Evolutionary conservation across 2,329 filamentous ascomycete species (phyloP).

Genomic region (Gremmenia infestans): DNA sequence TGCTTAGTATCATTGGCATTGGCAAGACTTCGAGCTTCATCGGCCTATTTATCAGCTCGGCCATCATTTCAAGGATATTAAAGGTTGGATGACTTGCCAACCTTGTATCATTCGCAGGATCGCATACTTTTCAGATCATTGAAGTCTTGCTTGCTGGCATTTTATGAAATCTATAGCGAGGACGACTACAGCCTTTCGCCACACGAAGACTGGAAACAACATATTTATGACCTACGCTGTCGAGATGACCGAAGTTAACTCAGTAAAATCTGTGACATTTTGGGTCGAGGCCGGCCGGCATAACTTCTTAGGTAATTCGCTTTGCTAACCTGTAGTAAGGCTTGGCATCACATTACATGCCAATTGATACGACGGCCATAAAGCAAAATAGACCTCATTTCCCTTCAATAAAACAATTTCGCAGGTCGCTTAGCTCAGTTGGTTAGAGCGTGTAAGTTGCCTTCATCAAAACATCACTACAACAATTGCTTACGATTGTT

Average conservation of each 20-base stretch:
- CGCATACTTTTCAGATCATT: no score
- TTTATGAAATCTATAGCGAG: no score
- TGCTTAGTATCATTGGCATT: slow-evolving; percentile 66
- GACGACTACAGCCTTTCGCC: slow-evolving; percentile 8
- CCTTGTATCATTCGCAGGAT: no score
- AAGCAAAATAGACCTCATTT: no score
- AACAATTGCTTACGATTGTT: not conserved
- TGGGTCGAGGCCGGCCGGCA: no score
- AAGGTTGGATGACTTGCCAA: no score
- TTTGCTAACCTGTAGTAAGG: no score
- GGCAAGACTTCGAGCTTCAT: slow-evolving; percentile 66
- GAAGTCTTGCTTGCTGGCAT: no score
- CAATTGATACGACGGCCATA: no score
- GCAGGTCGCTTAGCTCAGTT: not conserved
- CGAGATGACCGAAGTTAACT: slow-evolving; percentile 19
- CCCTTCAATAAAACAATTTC: no score
- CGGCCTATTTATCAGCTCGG: slow-evolving; percentile 62
- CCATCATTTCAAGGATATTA: slow-evolving; percentile 46
- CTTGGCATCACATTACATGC: no score
- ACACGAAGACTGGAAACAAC: slow-evolving; percentile 13
- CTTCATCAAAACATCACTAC: not conserved
- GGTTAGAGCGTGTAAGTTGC: not conserved
- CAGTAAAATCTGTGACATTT: slow-evolving; percentile 9
- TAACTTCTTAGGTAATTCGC: no score
- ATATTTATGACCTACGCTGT: slow-evolving; percentile 18